Evolutionary conservation across 495 filamentous ascomycete species (phyloP).

Genomic region (Lophiostoma macrostomum): DNA sequence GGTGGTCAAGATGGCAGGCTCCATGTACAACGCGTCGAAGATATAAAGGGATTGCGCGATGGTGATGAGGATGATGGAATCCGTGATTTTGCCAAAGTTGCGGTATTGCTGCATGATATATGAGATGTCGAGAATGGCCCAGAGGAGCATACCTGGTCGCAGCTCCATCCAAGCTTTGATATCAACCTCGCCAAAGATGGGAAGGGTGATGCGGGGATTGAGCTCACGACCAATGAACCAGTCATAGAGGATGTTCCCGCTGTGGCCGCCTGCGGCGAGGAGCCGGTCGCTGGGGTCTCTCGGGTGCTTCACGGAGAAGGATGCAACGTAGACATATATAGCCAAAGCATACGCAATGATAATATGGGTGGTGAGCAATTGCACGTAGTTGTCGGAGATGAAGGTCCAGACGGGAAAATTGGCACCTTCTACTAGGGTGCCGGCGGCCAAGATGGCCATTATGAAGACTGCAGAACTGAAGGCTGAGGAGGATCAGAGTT

Average conservation of each 20-base stretch:
- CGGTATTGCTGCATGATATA: conserved; percentile 87
- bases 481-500: conserved; percentile 50
- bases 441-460: conserved; percentile 62
- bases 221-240: conserved; percentile 97
- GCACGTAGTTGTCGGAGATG: conserved; percentile 84
- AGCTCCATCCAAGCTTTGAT: conserved; percentile 90
- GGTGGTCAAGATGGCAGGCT: conserved; percentile 86
- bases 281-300: conserved; percentile 66
- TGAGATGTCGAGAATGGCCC: conserved; percentile 81
- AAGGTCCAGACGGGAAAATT: conserved; percentile 88
- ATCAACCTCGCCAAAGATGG: conserved; percentile 77
- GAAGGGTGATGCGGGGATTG: conserved; percentile 81
- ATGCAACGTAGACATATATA: conserved; percentile 71
- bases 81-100: conserved; percentile 75
- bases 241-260: conserved; percentile 87
- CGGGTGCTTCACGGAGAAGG: conserved; percentile 69
- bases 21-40: conserved; percentile 84
- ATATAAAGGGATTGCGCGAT: conserved; percentile 79
- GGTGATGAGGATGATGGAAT: conserved; percentile 81
- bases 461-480: conserved; percentile 71
- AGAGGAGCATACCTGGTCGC: conserved; percentile 85
- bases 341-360: conserved; percentile 67
- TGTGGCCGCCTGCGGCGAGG: conserved; percentile 75
- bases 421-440: conserved; percentile 72
- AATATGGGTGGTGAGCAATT: conserved; percentile 79